Conservation (phyloP, 1,284 basidiomycete species). For the Retiboletus fuscus region DNA sequence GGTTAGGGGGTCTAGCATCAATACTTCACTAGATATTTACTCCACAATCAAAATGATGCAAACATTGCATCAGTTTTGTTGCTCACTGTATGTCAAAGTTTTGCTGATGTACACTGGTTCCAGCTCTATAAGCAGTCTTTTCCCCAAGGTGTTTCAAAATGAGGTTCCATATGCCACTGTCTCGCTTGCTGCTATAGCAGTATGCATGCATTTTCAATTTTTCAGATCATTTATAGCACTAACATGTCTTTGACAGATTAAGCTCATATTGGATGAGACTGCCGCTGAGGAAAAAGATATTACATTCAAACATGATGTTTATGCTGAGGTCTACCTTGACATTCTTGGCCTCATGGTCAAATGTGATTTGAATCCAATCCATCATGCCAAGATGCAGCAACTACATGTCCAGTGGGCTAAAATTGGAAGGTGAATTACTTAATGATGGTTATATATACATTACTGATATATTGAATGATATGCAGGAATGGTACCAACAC, state of each 20-base stretch:
- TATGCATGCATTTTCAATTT: background rate
- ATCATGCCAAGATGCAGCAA: background rate
- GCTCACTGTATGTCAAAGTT: too few relatives aligned
- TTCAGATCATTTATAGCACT: background rate
- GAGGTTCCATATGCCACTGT: background rate
- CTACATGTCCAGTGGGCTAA: background rate
- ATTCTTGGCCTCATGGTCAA: background rate
- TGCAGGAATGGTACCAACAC: background rate
- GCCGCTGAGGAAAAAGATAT: background rate
- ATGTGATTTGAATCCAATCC: background rate
- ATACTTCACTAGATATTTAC: too few relatives aligned
- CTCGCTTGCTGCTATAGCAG: background rate
- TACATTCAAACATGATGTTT: background rate
- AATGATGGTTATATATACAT: background rate
- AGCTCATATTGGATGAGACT: background rate
- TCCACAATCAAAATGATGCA: too few relatives aligned
- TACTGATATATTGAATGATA: background rate
- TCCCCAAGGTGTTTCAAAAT: background rate
- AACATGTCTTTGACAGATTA: background rate
- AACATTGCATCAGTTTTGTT: too few relatives aligned
- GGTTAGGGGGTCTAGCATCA: too few relatives aligned
- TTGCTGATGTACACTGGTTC: background rate
- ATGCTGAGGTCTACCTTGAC: slow-evolving; percentile 1
- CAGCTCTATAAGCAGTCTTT: background rate
- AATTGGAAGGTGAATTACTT: background rate